Evolutionary conservation across 2,329 filamentous ascomycete genomes (phyloP), one percentile per base, ranked within the genome.

Genomic region (Dissoconium aciculare): DNA sequence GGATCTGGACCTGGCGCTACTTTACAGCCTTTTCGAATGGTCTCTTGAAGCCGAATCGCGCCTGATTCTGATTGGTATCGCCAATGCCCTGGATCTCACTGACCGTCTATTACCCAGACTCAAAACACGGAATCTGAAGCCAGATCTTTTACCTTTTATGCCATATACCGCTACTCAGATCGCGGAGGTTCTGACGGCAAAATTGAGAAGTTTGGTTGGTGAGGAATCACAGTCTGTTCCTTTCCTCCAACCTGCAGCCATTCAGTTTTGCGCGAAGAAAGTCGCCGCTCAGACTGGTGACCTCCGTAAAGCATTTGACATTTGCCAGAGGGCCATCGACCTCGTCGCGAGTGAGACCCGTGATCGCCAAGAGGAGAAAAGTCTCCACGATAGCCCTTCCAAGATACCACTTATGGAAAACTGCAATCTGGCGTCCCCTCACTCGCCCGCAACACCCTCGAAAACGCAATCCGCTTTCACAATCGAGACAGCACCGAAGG

Each of bases 21-120:
- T 98, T 10, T 94, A 95, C 58, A 79, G 74, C 38, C 64, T 98
- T n/a, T 94, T 98, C 44, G 85, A 94, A 52, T 95, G 87, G 85
- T 91, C 89, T 1, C 63, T 98, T 47, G 72, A 82, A 39, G 74
- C 74, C 40, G 70, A 71, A 2, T 94, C 89, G 0, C 73, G 71
- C 12, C 72, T 98, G 4, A 64, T 89, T 19, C 64, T 98, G 11
- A 71, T 98, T 29, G 89, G 89, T 28, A 93, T 98, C 49, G 89
- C 89, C 44, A 98, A 98, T 49, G 89, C 89, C 3, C 66, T 98
- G 32, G 89, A 98, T 52, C 64, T 98, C 34, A 98, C 89, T 0
- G 89, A 95, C 52, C 80, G 89, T 6, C 93, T 94, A 45, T 67
- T 98, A 12, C 89, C 89, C 29, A 78, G 87, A 30, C 70, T 98